A percentile compares a stretch with the other conserved stretches of the same genome.
These are phyloP conservation scores for Chrysoporthe deuterocubensis DNA, from an alignment of 2,329 filamentous ascomycete genomes.

Conservation along the genomic window DNA sequence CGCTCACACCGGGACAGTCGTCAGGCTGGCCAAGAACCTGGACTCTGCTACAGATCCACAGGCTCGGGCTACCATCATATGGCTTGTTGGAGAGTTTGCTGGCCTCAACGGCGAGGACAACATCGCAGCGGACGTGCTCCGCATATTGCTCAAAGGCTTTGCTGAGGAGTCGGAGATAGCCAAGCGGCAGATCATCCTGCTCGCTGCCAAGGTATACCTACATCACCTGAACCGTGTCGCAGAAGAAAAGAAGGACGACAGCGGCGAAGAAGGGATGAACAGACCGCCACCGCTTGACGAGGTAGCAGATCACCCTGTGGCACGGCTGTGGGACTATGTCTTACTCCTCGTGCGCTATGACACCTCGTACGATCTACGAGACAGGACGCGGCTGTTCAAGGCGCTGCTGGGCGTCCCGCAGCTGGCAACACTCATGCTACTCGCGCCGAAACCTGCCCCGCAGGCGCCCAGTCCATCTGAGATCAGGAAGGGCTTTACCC, in stretches of 20 bases:
- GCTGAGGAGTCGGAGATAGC: constrained; percentile 81
- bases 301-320: constrained; percentile 69
- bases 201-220: constrained; percentile 96
- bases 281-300: constrained; percentile 39
- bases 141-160: constrained; percentile 86
- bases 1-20: constrained; percentile 81
- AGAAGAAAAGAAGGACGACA: constrained; percentile 46
- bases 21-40: constrained; percentile 87
- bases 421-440: constrained; percentile 84
- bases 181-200: constrained; percentile 87
- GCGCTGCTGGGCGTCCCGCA: constrained; percentile 82
- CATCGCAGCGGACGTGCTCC: constrained; percentile 88
- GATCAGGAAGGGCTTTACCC: constrained; percentile 72
- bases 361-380: constrained; percentile 90
- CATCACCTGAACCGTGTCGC: constrained; percentile 72
- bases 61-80: constrained; percentile 92
- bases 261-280: constrained; percentile 37
- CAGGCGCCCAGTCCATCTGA: constrained; percentile 90
- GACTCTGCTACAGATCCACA: constrained; percentile 86
- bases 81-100: constrained; percentile 94
- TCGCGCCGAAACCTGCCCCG: constrained; percentile 93
- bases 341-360: constrained; percentile 89
- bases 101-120: constrained; percentile 80
- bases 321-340: constrained; percentile 81
- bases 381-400: constrained; percentile 87